A percentile compares a stretch with the other conserved stretches of the same genome.
These are phyloP conservation scores for Solioccasus polychromus DNA, from an alignment of 768 basidiomycete genomes.

Conservation along the genomic window DNA sequence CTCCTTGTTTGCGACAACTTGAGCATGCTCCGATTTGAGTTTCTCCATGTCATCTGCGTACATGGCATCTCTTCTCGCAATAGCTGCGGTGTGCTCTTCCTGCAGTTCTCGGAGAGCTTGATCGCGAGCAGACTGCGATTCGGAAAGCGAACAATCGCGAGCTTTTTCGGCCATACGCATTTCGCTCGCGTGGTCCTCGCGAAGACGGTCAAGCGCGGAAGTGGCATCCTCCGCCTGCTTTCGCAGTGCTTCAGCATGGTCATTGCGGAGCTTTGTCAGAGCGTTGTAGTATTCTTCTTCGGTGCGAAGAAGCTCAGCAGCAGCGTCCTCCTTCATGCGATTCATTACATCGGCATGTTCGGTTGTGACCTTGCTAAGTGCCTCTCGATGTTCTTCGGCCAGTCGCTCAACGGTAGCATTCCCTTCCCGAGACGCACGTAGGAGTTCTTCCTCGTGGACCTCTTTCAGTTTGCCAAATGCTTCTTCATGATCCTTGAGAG, in stretches of 20 bases:
- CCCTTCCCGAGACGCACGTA: constrained; percentile 53
- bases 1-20: constrained; percentile 50
- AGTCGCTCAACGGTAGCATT: constrained; percentile 46
- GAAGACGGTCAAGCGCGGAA: constrained; percentile 64
- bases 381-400: constrained; percentile 52
- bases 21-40: constrained; percentile 61
- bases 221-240: constrained; percentile 58
- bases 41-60: constrained; percentile 64
- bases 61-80: constrained; percentile 62
- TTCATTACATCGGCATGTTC: constrained; percentile 59
- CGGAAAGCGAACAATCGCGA: constrained; percentile 68
- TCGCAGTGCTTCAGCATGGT: constrained; percentile 66
- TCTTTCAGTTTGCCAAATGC: constrained; percentile 54
- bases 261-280: constrained; percentile 69
- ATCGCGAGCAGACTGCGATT: constrained; percentile 67
- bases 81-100: constrained; percentile 67
- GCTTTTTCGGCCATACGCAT: constrained; percentile 74
- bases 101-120: constrained; percentile 62
- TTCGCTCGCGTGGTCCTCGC: constrained; percentile 73
- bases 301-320: constrained; percentile 58
- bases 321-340: constrained; percentile 58
- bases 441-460: constrained; percentile 54
- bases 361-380: constrained; percentile 43
- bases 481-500: constrained; percentile 56
- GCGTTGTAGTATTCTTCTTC: constrained; percentile 83